Conservation (phyloP, 1,284 basidiomycete genomes). For the Ustilago trichophora region DNA sequence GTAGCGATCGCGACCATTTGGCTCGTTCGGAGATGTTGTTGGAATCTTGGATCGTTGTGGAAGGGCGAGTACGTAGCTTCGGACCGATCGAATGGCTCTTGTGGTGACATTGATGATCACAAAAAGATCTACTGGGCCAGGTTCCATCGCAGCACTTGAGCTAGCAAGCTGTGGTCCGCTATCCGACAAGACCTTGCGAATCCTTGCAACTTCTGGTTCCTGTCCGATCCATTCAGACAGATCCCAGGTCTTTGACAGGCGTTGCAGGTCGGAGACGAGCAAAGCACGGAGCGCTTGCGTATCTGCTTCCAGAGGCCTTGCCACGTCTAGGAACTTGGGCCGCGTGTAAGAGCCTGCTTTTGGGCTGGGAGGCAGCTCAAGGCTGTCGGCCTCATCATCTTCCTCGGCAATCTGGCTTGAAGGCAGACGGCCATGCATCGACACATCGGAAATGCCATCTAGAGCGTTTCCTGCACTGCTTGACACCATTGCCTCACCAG, state of each 20-base stretch:
- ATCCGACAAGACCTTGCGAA: constrained; percentile 8
- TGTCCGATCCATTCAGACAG: constrained; percentile 12
- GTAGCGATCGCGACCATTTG: constrained; percentile 31
- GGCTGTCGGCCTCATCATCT: constrained; percentile 8
- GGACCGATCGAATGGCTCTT: constrained; percentile 47
- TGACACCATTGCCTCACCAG: constrained; percentile 36
- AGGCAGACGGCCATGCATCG: not conserved
- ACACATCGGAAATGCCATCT: not conserved
- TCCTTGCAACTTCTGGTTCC: not conserved
- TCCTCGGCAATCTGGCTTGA: constrained; percentile 9
- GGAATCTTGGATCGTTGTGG: constrained; percentile 23
- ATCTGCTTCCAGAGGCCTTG: constrained; percentile 51
- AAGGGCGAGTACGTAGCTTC: constrained; percentile 47
- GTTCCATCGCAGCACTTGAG: too few species aligned
- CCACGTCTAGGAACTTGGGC: constrained; percentile 32
- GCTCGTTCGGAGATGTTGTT: constrained; percentile 16
- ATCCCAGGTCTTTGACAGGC: constrained; percentile 6
- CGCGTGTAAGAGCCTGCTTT: constrained; percentile 17
- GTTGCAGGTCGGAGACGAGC: constrained; percentile 21
- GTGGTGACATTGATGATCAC: constrained; percentile 37
- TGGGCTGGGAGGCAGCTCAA: constrained; percentile 39
- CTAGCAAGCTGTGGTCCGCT: not conserved
- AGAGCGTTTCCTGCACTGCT: not conserved
- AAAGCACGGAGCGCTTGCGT: constrained; percentile 23
- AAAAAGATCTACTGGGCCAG: constrained; percentile 24